These are phyloP conservation scores for Agaricus blazei DNA, from an alignment of 768 basidiomycete species.

Conservation along the genomic window DNA sequence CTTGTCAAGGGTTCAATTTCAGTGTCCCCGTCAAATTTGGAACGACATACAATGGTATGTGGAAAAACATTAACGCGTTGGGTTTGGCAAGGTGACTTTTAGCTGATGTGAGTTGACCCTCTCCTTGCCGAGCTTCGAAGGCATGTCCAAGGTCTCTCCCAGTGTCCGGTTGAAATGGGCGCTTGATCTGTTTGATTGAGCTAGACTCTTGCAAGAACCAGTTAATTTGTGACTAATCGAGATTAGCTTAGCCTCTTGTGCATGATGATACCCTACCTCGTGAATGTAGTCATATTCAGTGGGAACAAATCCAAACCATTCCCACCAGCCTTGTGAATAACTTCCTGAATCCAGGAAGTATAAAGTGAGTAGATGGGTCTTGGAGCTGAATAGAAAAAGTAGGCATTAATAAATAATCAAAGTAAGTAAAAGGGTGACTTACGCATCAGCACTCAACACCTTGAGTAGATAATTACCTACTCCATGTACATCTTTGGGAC, in stretches of 20 bases:
- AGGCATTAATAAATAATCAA: not conserved
- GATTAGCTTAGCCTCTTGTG: not conserved
- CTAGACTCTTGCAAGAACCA: conserved; percentile 88
- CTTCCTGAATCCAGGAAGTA: conserved; percentile 90
- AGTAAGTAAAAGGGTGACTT: conserved; percentile 26
- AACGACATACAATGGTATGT: conserved; percentile 78
- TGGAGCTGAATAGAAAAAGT: conserved; percentile 47
- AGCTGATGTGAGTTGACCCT: conserved; percentile 51
- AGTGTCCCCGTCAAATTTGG: not conserved
- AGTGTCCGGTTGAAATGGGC: conserved; percentile 80
- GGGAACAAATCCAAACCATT: conserved; percentile 61
- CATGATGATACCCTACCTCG: conserved; percentile 35
- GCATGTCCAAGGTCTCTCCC: conserved; percentile 60
- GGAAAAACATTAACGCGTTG: conserved; percentile 97
- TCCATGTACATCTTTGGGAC: conserved; percentile 82
- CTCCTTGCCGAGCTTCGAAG: conserved; percentile 53
- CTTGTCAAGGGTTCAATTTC: conserved; percentile 28
- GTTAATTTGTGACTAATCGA: conserved; percentile 65
- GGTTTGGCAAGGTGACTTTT: conserved; percentile 72
- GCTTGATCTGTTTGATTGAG: conserved; percentile 68
- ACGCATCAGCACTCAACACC: conserved; percentile 81
- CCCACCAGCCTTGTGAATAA: conserved; percentile 56
- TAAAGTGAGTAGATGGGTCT: conserved; percentile 81
- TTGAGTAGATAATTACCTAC: conserved; percentile 90
- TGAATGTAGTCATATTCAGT: conserved; percentile 86